Conservation (phyloP, 306 rosid species). For the Alnus glutinosa region DNA sequence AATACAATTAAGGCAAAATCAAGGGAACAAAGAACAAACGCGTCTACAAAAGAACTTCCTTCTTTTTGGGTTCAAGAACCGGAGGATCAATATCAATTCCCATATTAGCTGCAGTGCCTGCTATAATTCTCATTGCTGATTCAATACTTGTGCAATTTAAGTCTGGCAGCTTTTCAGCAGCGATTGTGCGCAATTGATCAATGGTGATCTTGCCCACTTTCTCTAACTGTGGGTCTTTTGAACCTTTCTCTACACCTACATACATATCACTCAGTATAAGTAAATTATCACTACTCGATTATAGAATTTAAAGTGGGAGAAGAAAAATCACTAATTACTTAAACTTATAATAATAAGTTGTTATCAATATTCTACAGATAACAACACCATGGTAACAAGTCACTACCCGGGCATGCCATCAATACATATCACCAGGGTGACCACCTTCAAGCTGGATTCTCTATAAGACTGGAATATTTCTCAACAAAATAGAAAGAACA, state of each 20-base stretch:
- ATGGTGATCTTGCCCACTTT: constrained; percentile 88
- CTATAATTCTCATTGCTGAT: constrained; percentile 96
- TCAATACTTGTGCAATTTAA: constrained; percentile 81
- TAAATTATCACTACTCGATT: background rate
- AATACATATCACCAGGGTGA: background rate
- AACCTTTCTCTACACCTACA: constrained; percentile 93
- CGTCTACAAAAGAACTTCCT: constrained; percentile 41
- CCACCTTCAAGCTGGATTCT: background rate
- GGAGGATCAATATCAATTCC: constrained; percentile 98
- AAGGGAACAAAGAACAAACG: constrained; percentile 7
- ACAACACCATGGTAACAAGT: background rate
- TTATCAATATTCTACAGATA: background rate
- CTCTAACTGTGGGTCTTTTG: constrained; percentile 73
- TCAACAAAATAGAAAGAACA: background rate
- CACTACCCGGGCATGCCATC: background rate
- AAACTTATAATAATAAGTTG: background rate
- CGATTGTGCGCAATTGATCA: constrained; percentile 80
- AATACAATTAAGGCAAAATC: constrained; percentile 11
- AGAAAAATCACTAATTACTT: background rate
- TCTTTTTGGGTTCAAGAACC: constrained; percentile 71
- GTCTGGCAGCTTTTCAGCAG: constrained; percentile 92
- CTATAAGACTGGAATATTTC: background rate
- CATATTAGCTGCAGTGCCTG: constrained; percentile 99
- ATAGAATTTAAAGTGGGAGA: background rate
- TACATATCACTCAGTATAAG: constrained; percentile 33